phyloP scores from a whole-genome alignment of 1,139 yeast genomes.

The Geotrichum citri-aurantii region DNA sequence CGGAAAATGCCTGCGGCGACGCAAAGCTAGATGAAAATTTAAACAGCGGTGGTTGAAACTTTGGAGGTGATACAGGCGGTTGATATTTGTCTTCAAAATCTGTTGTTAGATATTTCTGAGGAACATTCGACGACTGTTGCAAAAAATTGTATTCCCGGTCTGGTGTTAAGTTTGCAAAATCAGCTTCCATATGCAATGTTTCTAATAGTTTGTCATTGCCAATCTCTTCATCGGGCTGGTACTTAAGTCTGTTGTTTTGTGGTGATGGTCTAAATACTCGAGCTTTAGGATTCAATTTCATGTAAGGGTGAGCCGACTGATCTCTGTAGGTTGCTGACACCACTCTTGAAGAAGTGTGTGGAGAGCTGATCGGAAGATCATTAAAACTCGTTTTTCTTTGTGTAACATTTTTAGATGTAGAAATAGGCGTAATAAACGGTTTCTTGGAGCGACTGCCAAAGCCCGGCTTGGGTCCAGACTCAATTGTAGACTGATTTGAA shows the following conservation, averaged over 20 bases:
- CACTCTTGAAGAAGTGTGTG: slow-evolving; percentile 1
- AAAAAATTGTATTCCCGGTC: background rate
- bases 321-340: slow-evolving; percentile 4
- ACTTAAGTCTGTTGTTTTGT: slow-evolving; percentile 9
- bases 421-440: background rate
- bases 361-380: background rate
- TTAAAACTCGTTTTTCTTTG: background rate
- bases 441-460: background rate
- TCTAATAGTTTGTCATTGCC: background rate
- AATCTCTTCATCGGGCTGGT: slow-evolving; percentile 10
- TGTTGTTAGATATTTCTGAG: background rate
- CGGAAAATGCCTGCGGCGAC: background rate
- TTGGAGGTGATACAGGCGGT: background rate
- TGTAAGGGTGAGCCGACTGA: slow-evolving; percentile 16
- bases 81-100: background rate
- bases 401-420: background rate
- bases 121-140: background rate
- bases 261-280: slow-evolving; percentile 11
- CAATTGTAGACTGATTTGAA: background rate
- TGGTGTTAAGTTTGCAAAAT: background rate
- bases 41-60: background rate
- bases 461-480: background rate
- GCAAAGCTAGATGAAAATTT: background rate
- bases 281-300: slow-evolving; percentile 10
- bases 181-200: background rate